Conservation (phyloP, 148 eudicot genomes). For the Amaranthus palmeri region DNA sequence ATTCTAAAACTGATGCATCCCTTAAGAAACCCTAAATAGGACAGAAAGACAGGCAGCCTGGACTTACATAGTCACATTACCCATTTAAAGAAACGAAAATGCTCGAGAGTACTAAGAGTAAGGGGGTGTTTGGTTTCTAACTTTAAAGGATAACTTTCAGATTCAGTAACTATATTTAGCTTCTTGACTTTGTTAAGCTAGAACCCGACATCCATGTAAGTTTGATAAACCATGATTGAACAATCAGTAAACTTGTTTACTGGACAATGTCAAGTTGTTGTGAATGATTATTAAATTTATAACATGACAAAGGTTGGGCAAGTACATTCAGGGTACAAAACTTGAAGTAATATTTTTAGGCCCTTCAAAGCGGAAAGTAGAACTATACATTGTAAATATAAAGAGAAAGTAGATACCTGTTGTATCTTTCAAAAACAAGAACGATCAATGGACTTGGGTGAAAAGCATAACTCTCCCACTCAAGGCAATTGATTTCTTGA, state of each 20-base stretch:
- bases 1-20: neutral
- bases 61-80: neutral
- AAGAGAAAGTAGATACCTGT: slow-evolving; percentile 40
- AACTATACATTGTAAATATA: neutral
- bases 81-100: neutral
- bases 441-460: slow-evolving; percentile 94
- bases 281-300: neutral
- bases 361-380: too few relatives aligned
- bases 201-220: neutral
- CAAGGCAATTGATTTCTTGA: slow-evolving; percentile 88
- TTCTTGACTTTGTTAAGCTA: too few relatives aligned
- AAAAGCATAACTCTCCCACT: slow-evolving; percentile 95
- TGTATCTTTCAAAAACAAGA: slow-evolving; percentile 94
- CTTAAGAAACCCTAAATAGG: neutral
- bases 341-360: neutral
- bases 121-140: neutral
- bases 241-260: neutral
- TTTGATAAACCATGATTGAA: neutral
- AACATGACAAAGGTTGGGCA: neutral
- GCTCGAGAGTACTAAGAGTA: neutral
- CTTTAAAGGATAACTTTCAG: too few relatives aligned
- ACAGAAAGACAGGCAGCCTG: neutral
- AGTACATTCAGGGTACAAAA: neutral
- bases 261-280: too few relatives aligned
- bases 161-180: too few relatives aligned